These are phyloP conservation scores for Botryobasidium botryosum DNA, from an alignment of 768 basidiomycete genomes.

Conservation along the genomic window DNA sequence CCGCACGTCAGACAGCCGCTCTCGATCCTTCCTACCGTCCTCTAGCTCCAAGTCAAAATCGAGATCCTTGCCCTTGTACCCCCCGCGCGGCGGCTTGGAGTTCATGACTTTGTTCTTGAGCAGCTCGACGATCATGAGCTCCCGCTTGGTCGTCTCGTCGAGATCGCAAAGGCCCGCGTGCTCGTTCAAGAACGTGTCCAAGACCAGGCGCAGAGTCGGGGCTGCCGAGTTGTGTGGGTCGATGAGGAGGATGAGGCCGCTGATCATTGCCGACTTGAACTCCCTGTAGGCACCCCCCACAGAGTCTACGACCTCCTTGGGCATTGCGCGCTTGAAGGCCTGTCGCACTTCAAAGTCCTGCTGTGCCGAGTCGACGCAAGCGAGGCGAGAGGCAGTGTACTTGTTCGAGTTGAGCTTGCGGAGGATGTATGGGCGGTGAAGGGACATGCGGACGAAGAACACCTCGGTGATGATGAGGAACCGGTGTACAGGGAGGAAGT, in stretches of 20 bases:
- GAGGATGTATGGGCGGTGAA: slow-evolving; percentile 79
- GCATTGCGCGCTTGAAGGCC: slow-evolving; percentile 42
- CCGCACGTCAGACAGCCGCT: no score
- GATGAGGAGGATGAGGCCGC: slow-evolving; percentile 69
- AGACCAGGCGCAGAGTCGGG: slow-evolving; percentile 54
- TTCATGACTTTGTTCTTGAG: slow-evolving; percentile 23
- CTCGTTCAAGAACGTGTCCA: slow-evolving; percentile 62
- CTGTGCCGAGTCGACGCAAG: slow-evolving; percentile 83
- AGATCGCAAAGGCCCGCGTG: slow-evolving; percentile 39
- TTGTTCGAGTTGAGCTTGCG: slow-evolving; percentile 63
- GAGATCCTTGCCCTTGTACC: no score
- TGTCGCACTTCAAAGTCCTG: slow-evolving; percentile 70
- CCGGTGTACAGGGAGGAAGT: slow-evolving; percentile 64
- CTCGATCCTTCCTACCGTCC: no score
- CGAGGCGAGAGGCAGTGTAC: slow-evolving; percentile 61
- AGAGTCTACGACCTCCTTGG: slow-evolving; percentile 48
- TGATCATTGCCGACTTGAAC: slow-evolving; percentile 81
- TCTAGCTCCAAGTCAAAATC: no score
- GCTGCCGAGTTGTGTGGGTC: slow-evolving; percentile 58
- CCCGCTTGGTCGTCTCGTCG: slow-evolving; percentile 68
- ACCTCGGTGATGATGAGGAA: slow-evolving; percentile 84
- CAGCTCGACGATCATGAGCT: slow-evolving; percentile 61
- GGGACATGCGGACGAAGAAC: slow-evolving; percentile 64
- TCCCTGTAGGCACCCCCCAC: slow-evolving; percentile 66
- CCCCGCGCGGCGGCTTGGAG: no score